Evolutionary conservation across 2,329 filamentous ascomycete species (phyloP).

Genomic region (Orbilia oligospora): DNA sequence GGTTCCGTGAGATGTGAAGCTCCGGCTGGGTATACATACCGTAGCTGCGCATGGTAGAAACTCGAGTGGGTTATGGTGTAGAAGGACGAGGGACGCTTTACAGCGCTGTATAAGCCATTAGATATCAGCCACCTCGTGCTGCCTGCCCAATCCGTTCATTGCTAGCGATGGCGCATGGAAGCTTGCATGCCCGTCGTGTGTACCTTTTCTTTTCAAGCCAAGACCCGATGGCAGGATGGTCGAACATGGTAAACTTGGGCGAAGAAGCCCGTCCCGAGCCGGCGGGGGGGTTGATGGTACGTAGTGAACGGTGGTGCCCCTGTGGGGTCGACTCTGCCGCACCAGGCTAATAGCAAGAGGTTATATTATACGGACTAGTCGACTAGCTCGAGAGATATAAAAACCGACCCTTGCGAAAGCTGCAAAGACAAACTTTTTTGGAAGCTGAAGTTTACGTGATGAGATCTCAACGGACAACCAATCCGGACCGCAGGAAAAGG

Average conservation of each 20-base stretch:
- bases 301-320: slow-evolving; percentile 8
- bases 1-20: too few relatives aligned
- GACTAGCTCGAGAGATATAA: slow-evolving; percentile 7
- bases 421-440: slow-evolving; percentile 1
- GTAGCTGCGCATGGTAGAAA: not conserved
- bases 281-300: slow-evolving; percentile 29
- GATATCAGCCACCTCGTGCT: slow-evolving; percentile 29
- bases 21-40: too few relatives aligned
- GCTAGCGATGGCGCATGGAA: slow-evolving; percentile 35
- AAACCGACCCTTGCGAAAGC: not conserved
- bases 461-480: slow-evolving; percentile 11
- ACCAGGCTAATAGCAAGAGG: not conserved
- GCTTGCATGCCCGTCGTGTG: slow-evolving; percentile 7
- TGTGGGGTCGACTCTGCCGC: slow-evolving; percentile 41
- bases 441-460: slow-evolving; percentile 29
- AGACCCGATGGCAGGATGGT: slow-evolving; percentile 23
- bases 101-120: not conserved
- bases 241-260: slow-evolving; percentile 14
- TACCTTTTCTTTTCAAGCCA: slow-evolving; percentile 30
- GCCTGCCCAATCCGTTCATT: slow-evolving; percentile 46
- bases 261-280: slow-evolving; percentile 46
- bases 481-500: slow-evolving; percentile 13
- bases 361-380: not conserved
- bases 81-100: not conserved
- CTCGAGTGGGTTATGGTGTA: too few relatives aligned